Percentiles rank a stretch among this genome's conserved stretches.
Evolutionary conservation across 371 early-diverging fungal species (phyloP).

Genomic region (Actinomucor elegans): DNA sequence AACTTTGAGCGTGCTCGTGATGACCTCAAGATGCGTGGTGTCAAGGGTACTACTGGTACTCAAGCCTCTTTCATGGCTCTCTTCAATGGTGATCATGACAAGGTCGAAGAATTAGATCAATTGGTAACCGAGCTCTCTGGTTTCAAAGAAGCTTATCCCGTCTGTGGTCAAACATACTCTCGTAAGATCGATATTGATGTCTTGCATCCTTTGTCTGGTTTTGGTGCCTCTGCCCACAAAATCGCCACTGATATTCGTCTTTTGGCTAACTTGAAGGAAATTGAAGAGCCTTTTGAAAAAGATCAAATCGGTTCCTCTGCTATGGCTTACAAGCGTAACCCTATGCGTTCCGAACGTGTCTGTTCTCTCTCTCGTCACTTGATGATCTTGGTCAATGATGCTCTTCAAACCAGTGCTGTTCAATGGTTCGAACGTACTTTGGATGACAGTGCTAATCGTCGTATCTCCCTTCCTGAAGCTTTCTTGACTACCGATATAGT

Average conservation of each 20-base stretch:
- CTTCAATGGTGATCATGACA: slow-evolving; percentile 93
- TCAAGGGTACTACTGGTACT: slow-evolving; percentile 98
- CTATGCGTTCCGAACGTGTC: slow-evolving; percentile 97
- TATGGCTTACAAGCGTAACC: slow-evolving; percentile 99
- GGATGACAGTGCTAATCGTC: slow-evolving; percentile 95
- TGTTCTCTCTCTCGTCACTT: slow-evolving; percentile 96
- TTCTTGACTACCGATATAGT: slow-evolving; percentile 97
- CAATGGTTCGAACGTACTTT: slow-evolving; percentile 98
- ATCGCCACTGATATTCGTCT: slow-evolving; percentile 96
- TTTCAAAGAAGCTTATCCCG: slow-evolving; percentile 83
- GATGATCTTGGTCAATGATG: slow-evolving; percentile 88
- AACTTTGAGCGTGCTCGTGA: slow-evolving; percentile 88
- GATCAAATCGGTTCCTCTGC: slow-evolving; percentile 98
- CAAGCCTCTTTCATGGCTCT: slow-evolving; percentile 97
- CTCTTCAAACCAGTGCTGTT: slow-evolving; percentile 85
- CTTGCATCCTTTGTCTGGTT: slow-evolving; percentile 82
- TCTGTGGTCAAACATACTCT: slow-evolving; percentile 97
- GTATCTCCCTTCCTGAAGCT: slow-evolving; percentile 95
- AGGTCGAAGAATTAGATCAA: slow-evolving; percentile 89
- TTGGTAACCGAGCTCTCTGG: slow-evolving; percentile 90
- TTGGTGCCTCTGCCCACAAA: slow-evolving; percentile 96
- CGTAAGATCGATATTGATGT: slow-evolving; percentile 97
- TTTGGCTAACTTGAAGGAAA: slow-evolving; percentile 94
- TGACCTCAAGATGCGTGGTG: slow-evolving; percentile 93
- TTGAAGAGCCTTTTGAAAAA: slow-evolving; percentile 98